Evolutionary conservation across 2,329 filamentous ascomycete genomes (phyloP).

Genomic region (Epichloe elymi): DNA sequence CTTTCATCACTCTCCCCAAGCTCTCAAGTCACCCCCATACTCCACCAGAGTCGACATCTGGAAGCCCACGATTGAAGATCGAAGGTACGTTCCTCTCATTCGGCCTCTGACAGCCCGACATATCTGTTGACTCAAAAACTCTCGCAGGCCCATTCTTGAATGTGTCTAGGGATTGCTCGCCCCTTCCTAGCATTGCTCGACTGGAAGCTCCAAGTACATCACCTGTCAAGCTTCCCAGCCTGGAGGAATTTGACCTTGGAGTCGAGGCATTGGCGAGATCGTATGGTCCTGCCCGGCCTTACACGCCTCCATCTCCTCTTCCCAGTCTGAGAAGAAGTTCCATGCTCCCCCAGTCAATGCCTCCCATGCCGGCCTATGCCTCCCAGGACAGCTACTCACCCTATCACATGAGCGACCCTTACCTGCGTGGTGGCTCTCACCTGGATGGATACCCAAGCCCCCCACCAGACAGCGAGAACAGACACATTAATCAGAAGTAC

Average conservation of each 20-base stretch:
- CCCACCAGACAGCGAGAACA: slow-evolving; percentile 22
- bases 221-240: slow-evolving; percentile 19
- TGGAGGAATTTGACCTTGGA: slow-evolving; percentile 25
- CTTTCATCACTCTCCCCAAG: slow-evolving; percentile 9
- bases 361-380: slow-evolving; percentile 11
- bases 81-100: slow-evolving; percentile 14
- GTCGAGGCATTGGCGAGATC: slow-evolving; percentile 22
- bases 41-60: slow-evolving; percentile 20
- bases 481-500: slow-evolving; percentile 31
- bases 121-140: not conserved
- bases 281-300: slow-evolving; percentile 16
- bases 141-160: slow-evolving; percentile 11
- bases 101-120: not conserved
- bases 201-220: slow-evolving; percentile 8
- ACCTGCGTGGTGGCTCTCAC: slow-evolving; percentile 10
- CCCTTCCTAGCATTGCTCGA: slow-evolving; percentile 12
- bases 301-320: slow-evolving; percentile 18
- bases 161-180: slow-evolving; percentile 13
- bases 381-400: slow-evolving; percentile 12
- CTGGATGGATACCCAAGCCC: slow-evolving; percentile 22
- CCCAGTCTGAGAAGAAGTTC: slow-evolving; percentile 12
- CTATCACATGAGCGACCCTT: slow-evolving; percentile 12
- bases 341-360: slow-evolving; percentile 13
- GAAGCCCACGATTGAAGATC: slow-evolving; percentile 21
- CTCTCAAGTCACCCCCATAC: slow-evolving; percentile 14